Percentiles rank a stretch among this genome's conserved stretches.
Conservation (phyloP, 345 rosid species). For the Moricandia arvensis region DNA sequence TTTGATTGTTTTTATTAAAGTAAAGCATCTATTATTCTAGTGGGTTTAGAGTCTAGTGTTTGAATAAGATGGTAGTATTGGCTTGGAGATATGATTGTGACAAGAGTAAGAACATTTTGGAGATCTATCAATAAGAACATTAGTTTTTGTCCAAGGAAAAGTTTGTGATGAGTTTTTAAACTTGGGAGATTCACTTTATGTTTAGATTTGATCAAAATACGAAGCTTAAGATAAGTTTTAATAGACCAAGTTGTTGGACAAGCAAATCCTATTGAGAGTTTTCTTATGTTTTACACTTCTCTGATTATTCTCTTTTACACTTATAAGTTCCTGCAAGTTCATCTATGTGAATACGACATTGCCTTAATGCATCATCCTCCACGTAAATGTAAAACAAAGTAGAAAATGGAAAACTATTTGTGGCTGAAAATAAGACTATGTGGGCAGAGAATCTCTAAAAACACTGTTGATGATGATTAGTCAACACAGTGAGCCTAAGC, state of each 20-base stretch:
- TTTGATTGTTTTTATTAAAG: background rate
- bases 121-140: background rate
- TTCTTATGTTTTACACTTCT: conserved; percentile 10
- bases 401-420: conserved; percentile 5
- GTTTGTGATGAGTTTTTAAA: background rate
- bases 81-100: background rate
- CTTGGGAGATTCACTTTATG: background rate
- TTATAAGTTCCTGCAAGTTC: conserved; percentile 1
- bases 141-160: background rate
- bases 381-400: background rate
- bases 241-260: conserved; percentile 4
- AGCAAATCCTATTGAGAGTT: background rate
- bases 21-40: conserved; percentile 3
- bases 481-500: conserved; percentile 9
- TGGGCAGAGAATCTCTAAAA: conserved; percentile 7
- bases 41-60: background rate
- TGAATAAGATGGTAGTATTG: background rate
- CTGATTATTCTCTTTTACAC: background rate
- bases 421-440: conserved; percentile 15
- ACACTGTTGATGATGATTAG: conserved; percentile 10
- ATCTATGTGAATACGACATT: background rate
- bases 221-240: background rate
- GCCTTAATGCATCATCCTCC: background rate
- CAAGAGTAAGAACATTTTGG: conserved; percentile 13
- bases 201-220: background rate